These are phyloP conservation scores for Hibiscus mutabilis DNA, from an alignment of 345 rosid genomes.

Conservation along the genomic window DNA sequence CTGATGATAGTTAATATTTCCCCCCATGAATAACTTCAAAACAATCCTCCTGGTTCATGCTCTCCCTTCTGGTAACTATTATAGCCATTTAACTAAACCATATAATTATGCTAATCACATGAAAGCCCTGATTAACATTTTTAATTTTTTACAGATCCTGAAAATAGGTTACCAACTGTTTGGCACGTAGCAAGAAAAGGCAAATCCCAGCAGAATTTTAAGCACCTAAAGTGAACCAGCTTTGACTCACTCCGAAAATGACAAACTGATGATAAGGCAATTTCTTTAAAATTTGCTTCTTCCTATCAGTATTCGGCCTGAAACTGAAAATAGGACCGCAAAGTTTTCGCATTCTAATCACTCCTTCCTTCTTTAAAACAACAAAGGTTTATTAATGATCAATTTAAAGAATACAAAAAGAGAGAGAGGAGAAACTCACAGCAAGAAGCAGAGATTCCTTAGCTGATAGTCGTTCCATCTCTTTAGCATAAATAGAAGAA, in stretches of 20 bases:
- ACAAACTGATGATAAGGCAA: neutral
- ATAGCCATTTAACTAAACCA: too few species aligned
- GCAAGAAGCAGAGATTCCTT: conserved; percentile 92
- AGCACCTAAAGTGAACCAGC: neutral
- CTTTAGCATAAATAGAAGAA: conserved; percentile 74
- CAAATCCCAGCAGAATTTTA: neutral
- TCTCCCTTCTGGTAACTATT: neutral
- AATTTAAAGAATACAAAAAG: neutral
- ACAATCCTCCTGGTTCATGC: neutral
- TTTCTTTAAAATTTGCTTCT: neutral
- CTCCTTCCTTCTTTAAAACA: too few species aligned
- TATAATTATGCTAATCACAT: neutral
- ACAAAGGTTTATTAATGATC: too few species aligned
- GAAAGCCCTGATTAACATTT: neutral
- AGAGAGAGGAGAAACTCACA: conserved; percentile 29
- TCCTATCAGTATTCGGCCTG: neutral
- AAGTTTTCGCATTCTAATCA: neutral
- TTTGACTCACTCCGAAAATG: neutral
- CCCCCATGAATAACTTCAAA: neutral
- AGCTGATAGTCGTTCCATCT: conserved; percentile 93
- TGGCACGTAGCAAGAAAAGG: neutral
- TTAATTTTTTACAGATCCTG: neutral
- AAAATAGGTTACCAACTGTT: neutral
- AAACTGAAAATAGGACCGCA: neutral
- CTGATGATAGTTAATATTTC: neutral